Base-by-base conservation (phyloP, 345 rosid species). In the Diplotaxis tenuifolia region DNA sequence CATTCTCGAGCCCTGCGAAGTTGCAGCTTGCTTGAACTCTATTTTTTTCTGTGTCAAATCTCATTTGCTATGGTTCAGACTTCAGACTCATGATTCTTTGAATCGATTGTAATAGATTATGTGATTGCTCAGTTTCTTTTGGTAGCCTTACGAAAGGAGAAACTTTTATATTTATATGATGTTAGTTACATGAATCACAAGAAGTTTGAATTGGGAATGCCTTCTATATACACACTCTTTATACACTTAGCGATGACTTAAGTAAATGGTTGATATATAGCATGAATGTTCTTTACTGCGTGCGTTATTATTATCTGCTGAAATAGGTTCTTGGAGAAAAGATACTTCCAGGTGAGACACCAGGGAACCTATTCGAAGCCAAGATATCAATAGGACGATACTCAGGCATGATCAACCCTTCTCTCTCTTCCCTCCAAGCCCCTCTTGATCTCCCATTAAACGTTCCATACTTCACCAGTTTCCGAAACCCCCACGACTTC, bases 401-500 rank as follows among this genome's bases (percentile, higher is more conserved):
- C 49, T 89, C 85, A 0, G 89, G 73, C 80, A 80, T 53, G 40
- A 80, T 62, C 28, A 84, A 82, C 23, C 82, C 83, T 25, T 86
- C 90, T 59, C 86, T 81, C 62, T 82, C 88, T 66, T 84, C 86
- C 6, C 59, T 45, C 60, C 66, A 63, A 36, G 61, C 67, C 54
- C 78, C 67, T 50, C 78, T 77, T 52, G 15, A 56, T 42, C 72
- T 61, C 2, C 84, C 87, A 60, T 79, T 86, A 72, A 89, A 85
- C 1, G 91, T 88, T 6, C 87, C 83, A 40, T 75, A 84, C 73
- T 73, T 90, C 0, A 88, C 89, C 82, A 93, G 28, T 74, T 84
- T 89, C 47, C 85, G 75, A 28, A 77, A 70, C 4, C 90, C 88
- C 95, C 96, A 90, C 0, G 88, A 77, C 78, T 80, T 85, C 88